Evolutionary conservation across 371 early-diverging fungal genomes (phyloP).

Genomic region (Mucor indicus): DNA sequence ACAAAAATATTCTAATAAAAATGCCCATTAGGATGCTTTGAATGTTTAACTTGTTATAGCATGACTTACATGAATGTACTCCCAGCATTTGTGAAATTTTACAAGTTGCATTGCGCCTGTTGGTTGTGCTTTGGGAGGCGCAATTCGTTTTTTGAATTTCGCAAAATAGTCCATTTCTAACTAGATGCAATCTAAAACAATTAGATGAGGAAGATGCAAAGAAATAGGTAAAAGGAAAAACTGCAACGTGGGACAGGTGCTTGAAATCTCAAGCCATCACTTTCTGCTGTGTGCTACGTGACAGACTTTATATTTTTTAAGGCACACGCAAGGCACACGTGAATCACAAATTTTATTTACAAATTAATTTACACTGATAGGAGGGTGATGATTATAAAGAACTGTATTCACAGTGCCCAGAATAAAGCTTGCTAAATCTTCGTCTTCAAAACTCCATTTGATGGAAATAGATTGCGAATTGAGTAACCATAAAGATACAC

Average conservation of each 20-base stretch:
- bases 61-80: slow-evolving; percentile 63
- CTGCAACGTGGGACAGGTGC: too few species aligned
- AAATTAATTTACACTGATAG: too few species aligned
- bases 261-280: too few species aligned
- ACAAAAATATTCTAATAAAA: slow-evolving; percentile 54
- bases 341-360: too few species aligned
- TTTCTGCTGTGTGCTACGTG: too few species aligned
- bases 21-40: too few species aligned
- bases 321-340: too few species aligned
- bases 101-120: slow-evolving; percentile 66
- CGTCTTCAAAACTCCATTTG: slow-evolving; percentile 25
- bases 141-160: slow-evolving; percentile 64
- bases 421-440: slow-evolving; percentile 27
- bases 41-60: too few species aligned
- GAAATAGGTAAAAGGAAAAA: too few species aligned
- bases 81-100: slow-evolving; percentile 79
- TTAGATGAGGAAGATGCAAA: too few species aligned
- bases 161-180: slow-evolving; percentile 62
- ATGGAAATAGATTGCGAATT: slow-evolving; percentile 10
- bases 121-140: slow-evolving; percentile 61
- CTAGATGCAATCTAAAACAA: too few species aligned
- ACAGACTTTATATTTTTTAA: too few species aligned
- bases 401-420: slow-evolving; percentile 22
- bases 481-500: slow-evolving; percentile 11
- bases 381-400: slow-evolving; percentile 4